A percentile compares a stretch with the other conserved stretches of the same genome.
These are phyloP conservation scores for Aeminium ludgeri DNA, from an alignment of 495 filamentous ascomycete genomes.

Conservation along the genomic window DNA sequence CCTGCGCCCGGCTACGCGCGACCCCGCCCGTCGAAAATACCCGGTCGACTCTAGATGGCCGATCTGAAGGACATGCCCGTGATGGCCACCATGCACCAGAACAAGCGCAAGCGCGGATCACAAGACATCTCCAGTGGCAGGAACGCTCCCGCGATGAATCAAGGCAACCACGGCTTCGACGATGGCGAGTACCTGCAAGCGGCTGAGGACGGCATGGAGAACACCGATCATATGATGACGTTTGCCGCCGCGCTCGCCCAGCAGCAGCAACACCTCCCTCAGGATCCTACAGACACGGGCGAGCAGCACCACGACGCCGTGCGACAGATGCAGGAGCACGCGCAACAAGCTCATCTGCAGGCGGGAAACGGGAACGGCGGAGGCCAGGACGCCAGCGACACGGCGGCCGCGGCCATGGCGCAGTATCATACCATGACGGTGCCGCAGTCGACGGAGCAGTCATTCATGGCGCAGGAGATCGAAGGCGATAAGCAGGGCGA, in stretches of 20 bases:
- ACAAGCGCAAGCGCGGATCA: slow-evolving; percentile 26
- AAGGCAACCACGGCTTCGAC: slow-evolving; percentile 11
- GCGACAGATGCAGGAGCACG: not conserved
- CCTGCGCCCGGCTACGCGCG: no score
- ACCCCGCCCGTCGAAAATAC: no score
- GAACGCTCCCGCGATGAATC: slow-evolving; percentile 18
- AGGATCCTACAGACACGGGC: not conserved
- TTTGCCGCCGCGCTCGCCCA: slow-evolving; percentile 13
- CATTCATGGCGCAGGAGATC: slow-evolving; percentile 33
- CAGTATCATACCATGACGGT: slow-evolving; percentile 54
- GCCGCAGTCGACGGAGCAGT: slow-evolving; percentile 52
- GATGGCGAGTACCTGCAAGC: slow-evolving; percentile 4
- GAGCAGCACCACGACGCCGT: slow-evolving; percentile 5
- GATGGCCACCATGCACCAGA: not conserved
- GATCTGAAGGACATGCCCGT: no score
- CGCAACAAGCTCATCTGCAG: slow-evolving; percentile 18
- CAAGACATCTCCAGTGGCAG: slow-evolving; percentile 19
- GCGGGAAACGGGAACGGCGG: slow-evolving; percentile 2
- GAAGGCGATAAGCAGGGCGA: slow-evolving; percentile 12
- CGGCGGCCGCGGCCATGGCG: slow-evolving; percentile 52
- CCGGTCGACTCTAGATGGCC: no score
- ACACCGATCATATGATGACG: slow-evolving; percentile 11
- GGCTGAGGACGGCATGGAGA: slow-evolving; percentile 17
- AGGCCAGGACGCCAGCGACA: slow-evolving; percentile 29
- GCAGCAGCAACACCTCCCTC: not conserved